Conservation (phyloP, 2,329 filamentous ascomycete genomes). For the Beauveria caledonica region DNA sequence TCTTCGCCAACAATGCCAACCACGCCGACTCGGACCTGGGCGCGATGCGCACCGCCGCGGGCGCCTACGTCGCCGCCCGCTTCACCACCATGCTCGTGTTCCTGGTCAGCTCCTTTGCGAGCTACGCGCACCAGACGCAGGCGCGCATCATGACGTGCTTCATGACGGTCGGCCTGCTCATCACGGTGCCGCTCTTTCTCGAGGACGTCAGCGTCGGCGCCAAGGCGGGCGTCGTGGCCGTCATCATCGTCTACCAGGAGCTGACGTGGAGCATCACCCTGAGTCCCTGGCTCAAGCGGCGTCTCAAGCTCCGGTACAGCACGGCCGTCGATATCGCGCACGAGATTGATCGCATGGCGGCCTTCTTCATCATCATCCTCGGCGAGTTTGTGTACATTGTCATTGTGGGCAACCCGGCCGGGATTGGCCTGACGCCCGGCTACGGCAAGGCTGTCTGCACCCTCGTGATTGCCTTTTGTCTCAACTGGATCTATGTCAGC, state of each 20-base stretch:
- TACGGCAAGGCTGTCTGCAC: slow-evolving; percentile 39
- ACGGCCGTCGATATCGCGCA: slow-evolving; percentile 42
- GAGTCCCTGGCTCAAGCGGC: slow-evolving; percentile 34
- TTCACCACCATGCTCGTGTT: slow-evolving; percentile 32
- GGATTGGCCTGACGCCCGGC: slow-evolving; percentile 33
- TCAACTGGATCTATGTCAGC: slow-evolving; percentile 43
- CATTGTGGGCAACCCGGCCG: slow-evolving; percentile 38
- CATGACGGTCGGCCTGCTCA: slow-evolving; percentile 31
- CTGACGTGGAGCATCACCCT: slow-evolving; percentile 35
- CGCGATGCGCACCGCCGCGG: slow-evolving; percentile 37
- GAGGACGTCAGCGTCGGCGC: slow-evolving; percentile 30
- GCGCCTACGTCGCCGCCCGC: slow-evolving; percentile 38
- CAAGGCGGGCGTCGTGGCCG: slow-evolving; percentile 34
- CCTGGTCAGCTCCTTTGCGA: slow-evolving; percentile 35
- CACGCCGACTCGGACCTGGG: slow-evolving; percentile 33
- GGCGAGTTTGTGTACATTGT: slow-evolving; percentile 42
- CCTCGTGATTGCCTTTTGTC: slow-evolving; percentile 39
- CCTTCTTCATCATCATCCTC: slow-evolving; percentile 44
- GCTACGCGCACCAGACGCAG: slow-evolving; percentile 38
- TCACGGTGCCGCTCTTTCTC: slow-evolving; percentile 36
- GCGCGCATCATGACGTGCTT: slow-evolving; percentile 35
- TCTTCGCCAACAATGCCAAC: slow-evolving; percentile 40
- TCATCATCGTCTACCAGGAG: slow-evolving; percentile 35
- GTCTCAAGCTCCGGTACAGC: slow-evolving; percentile 34
- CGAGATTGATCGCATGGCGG: slow-evolving; percentile 41